These are phyloP conservation scores for Erodium texanum DNA, from an alignment of 441 rosid species.

Conservation along the genomic window DNA sequence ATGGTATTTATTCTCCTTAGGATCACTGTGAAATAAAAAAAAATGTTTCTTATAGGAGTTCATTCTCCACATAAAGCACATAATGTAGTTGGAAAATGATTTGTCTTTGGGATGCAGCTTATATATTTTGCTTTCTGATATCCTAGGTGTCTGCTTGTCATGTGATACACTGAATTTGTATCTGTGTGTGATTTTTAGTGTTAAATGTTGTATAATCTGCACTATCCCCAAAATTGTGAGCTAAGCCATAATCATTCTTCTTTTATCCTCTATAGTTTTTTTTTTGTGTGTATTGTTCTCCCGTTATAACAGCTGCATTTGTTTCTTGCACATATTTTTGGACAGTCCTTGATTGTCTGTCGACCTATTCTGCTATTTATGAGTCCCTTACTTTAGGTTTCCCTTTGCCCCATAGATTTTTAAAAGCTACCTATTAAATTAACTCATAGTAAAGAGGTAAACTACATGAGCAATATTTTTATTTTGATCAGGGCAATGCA, in stretches of 20 bases:
- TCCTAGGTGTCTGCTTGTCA: not conserved
- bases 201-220: no score
- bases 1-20: not conserved
- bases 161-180: not conserved
- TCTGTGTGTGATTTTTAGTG: no score
- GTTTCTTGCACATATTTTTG: not conserved
- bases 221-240: not conserved
- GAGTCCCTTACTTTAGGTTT: constrained; percentile 5
- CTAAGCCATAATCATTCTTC: not conserved
- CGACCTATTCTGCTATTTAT: not conserved
- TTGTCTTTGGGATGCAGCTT: constrained; percentile 1
- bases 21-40: not conserved
- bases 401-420: not conserved
- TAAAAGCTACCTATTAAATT: not conserved
- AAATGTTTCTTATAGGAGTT: not conserved
- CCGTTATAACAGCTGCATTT: not conserved
- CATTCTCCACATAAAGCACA: not conserved
- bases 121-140: not conserved
- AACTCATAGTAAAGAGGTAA: constrained; percentile 1
- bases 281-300: not conserved
- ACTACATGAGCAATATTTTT: constrained; percentile 9
- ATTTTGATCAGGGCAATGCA: constrained; percentile 71
- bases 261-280: not conserved
- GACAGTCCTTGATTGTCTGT: not conserved
- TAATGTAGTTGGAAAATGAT: not conserved